These are phyloP conservation scores for Vachellia collinsii DNA, from an alignment of 306 rosid species.

Conservation along the genomic window DNA sequence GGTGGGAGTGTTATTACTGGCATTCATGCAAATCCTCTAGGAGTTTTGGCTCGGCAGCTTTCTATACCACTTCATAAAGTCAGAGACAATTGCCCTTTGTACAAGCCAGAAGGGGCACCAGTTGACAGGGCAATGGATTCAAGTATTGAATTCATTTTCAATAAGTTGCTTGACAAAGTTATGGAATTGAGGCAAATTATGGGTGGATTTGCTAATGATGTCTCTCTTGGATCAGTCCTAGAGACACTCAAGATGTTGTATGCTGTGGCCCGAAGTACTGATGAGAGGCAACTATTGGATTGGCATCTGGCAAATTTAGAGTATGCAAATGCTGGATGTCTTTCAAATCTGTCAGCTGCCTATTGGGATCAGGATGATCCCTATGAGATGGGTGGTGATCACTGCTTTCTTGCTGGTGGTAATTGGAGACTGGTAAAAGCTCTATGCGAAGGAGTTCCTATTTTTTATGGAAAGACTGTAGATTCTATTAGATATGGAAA, in stretches of 20 bases:
- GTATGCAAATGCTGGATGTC: conserved; percentile 97
- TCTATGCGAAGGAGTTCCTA: conserved; percentile 78
- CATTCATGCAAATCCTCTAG: conserved; percentile 93
- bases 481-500: conserved; percentile 64
- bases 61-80: conserved; percentile 92
- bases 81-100: conserved; percentile 85
- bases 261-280: conserved; percentile 61
- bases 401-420: conserved; percentile 95
- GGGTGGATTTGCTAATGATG: conserved; percentile 82
- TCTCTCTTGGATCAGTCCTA: conserved; percentile 84
- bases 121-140: conserved; percentile 68
- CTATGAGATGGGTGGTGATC: conserved; percentile 97
- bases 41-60: conserved; percentile 92
- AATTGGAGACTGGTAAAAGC: conserved; percentile 85
- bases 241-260: conserved; percentile 75
- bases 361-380: conserved; percentile 99
- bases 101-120: conserved; percentile 76
- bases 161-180: conserved; percentile 86
- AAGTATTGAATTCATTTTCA: conserved; percentile 68
- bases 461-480: conserved; percentile 73
- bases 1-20: conserved; percentile 97
- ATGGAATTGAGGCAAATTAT: conserved; percentile 84
- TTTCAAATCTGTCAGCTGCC: conserved; percentile 86
- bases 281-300: conserved; percentile 85
- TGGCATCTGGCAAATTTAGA: conserved; percentile 98